Evolutionary conservation across 176 grass and related monocot species (phyloP), one percentile per base, ranked within the genome.

Genomic region (Elaeis guineensis): DNA sequence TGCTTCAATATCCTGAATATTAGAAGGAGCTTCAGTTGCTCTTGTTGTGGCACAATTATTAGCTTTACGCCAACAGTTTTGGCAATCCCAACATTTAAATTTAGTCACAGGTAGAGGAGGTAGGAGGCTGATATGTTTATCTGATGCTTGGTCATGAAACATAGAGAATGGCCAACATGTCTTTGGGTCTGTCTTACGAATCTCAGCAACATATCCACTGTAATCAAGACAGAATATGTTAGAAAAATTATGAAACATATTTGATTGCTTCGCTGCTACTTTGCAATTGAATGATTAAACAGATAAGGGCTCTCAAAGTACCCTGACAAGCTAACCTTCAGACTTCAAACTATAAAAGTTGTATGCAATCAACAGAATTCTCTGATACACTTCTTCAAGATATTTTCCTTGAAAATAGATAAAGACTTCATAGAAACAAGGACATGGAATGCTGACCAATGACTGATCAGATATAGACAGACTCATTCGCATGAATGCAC

Each of bases 1-100:
- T 61, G 67, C 55, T 50, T 65, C 50, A 57, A 15, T 61, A 73
- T 76, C 61, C 59, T 63, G 75, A 18, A 63, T 51, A 20, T 49
- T 20, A n/a, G 63, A 62, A 61, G 76, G 19, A 64, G 17, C 52
- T 76, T 21, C 61, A 32, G 69, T 55, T 23, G 61, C 28, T 72
- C 19, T 54, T 70, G 25, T 61, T 26, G 61, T 48, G 18, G 57
- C 39, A 63, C 22, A 59, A 62, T 15, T 55, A 63, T 61, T 79
- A 50, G 61, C 2, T 67, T 65, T 77, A 50, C 62, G 65, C 58
- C 85, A 54, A 57, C 89, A 95, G 52, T 48, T 51, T 49, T 70
- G 60, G 75, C 89, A 95, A 69, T 95, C 73, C 89, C 89, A 95
- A 51, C 49, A 71, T 62, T 44, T 67, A 70, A 85, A 95, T 24